Percentiles rank a stretch among this genome's conserved stretches.
Conservation (phyloP, 2,329 filamentous ascomycete genomes). For the Botryosphaeria dothidea region DNA sequence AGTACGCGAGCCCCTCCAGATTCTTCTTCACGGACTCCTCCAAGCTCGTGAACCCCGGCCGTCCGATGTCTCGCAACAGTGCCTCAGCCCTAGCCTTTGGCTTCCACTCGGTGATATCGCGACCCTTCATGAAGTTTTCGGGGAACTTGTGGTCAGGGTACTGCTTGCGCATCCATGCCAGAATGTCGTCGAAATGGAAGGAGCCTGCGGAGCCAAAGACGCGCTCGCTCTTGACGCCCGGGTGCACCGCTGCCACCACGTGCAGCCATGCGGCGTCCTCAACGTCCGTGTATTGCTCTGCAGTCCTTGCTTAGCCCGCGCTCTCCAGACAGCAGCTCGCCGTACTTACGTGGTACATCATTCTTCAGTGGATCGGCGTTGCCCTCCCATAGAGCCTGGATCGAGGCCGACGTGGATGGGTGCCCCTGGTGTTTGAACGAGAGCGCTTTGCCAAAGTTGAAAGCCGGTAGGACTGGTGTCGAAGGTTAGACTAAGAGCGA, state of each 20-base stretch:
- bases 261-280: conserved; percentile 27
- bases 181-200: conserved; percentile 22
- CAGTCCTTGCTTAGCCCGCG: not conserved
- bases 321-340: not conserved
- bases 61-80: conserved; percentile 11
- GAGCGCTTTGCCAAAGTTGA: conserved; percentile 23
- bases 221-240: conserved; percentile 22
- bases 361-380: not conserved
- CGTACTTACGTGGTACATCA: conserved; percentile 3
- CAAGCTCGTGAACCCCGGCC: conserved; percentile 13
- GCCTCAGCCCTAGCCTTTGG: not conserved
- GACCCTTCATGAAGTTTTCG: not conserved
- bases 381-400: conserved; percentile 22
- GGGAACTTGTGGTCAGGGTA: conserved; percentile 6
- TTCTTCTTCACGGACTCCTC: conserved; percentile 16
- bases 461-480: conserved; percentile 7
- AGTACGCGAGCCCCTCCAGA: not conserved
- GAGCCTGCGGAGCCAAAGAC: conserved; percentile 22
- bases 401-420: conserved; percentile 21
- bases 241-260: conserved; percentile 24
- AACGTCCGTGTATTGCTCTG: conserved; percentile 24
- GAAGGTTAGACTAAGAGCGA: not conserved
- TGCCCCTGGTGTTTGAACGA: conserved; percentile 23
- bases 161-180: conserved; percentile 21
- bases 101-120: conserved; percentile 10